Evolutionary conservation across 148 eudicot species (phyloP).

Genomic region (Talinum fruticosum): DNA sequence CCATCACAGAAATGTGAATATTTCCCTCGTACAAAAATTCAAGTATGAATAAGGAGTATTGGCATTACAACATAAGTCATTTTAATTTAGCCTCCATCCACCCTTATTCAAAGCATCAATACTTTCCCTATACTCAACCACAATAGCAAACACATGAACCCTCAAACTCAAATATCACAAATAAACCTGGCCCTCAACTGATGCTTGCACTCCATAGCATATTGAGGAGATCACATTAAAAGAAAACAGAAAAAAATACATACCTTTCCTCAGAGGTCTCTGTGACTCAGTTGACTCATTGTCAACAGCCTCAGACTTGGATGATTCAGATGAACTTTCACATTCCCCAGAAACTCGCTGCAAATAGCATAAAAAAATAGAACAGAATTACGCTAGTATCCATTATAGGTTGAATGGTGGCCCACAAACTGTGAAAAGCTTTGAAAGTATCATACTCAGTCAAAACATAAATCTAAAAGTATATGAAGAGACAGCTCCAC

Average conservation of each 20-base stretch:
- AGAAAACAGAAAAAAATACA: neutral
- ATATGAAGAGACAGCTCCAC: neutral
- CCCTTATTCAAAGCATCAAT: slow-evolving; percentile 2
- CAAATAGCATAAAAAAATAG: slow-evolving; percentile 15
- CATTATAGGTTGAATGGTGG: neutral
- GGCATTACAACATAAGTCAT: neutral
- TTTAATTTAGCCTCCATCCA: neutral
- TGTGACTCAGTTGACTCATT: slow-evolving; percentile 38
- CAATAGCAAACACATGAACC: neutral
- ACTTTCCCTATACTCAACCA: slow-evolving; percentile 1
- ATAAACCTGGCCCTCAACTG: neutral
- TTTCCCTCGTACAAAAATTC: neutral
- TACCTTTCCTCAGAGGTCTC: slow-evolving; percentile 71
- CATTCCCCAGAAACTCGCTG: slow-evolving; percentile 72
- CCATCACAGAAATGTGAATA: neutral
- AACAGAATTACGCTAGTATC: neutral
- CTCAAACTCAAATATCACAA: slow-evolving; percentile 4
- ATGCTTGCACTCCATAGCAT: neutral
- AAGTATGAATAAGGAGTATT: neutral
- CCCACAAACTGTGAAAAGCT: neutral
- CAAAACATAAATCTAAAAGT: neutral
- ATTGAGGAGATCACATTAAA: neutral
- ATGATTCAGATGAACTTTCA: slow-evolving; percentile 66
- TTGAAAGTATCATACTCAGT: neutral
- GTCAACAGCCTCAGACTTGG: slow-evolving; percentile 47